A percentile compares a stretch with the other conserved stretches of the same genome.
These are phyloP conservation scores for Cutaneotrichosporon dermatis DNA, from an alignment of 1,284 basidiomycete species.

Conservation along the genomic window DNA sequence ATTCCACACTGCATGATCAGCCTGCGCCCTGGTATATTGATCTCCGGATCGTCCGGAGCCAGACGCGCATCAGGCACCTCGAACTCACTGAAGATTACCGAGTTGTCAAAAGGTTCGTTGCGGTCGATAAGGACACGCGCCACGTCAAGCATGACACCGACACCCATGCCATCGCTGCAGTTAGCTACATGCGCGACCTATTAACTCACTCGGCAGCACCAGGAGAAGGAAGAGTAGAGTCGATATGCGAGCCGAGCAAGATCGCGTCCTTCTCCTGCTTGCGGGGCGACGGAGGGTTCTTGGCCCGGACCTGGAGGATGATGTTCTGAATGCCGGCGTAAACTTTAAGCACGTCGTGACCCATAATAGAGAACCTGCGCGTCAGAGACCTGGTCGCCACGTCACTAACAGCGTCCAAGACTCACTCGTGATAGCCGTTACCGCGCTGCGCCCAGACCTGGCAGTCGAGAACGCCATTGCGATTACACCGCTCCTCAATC, in stretches of 20 bases:
- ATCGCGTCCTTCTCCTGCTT: slow-evolving; percentile 80
- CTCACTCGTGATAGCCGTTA: slow-evolving; percentile 75
- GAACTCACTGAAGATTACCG: slow-evolving; percentile 75
- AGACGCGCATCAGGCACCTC: no score
- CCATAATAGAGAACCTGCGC: slow-evolving; percentile 76
- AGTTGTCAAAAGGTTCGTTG: slow-evolving; percentile 68
- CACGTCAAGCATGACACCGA: slow-evolving; percentile 88
- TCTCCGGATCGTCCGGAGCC: no score
- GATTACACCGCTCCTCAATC: slow-evolving; percentile 61
- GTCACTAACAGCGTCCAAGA: slow-evolving; percentile 5
- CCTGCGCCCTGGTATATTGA: background rate
- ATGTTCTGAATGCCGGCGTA: slow-evolving; percentile 86
- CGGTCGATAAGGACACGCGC: slow-evolving; percentile 71
- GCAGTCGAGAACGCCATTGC: slow-evolving; percentile 63
- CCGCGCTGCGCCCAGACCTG: slow-evolving; percentile 84
- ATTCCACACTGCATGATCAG: slow-evolving; percentile 70
- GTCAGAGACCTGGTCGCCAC: background rate
- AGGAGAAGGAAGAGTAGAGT: slow-evolving; percentile 61
- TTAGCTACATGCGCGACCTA: background rate
- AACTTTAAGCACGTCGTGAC: slow-evolving; percentile 79
- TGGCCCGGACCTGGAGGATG: slow-evolving; percentile 70
- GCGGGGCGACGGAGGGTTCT: slow-evolving; percentile 50
- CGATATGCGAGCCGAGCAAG: slow-evolving; percentile 85
- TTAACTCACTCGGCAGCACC: slow-evolving; percentile 67
- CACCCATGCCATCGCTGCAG: slow-evolving; percentile 67